Evolutionary conservation across 1,284 basidiomycete genomes (phyloP).

Genomic region (Kwoniella shivajii): DNA sequence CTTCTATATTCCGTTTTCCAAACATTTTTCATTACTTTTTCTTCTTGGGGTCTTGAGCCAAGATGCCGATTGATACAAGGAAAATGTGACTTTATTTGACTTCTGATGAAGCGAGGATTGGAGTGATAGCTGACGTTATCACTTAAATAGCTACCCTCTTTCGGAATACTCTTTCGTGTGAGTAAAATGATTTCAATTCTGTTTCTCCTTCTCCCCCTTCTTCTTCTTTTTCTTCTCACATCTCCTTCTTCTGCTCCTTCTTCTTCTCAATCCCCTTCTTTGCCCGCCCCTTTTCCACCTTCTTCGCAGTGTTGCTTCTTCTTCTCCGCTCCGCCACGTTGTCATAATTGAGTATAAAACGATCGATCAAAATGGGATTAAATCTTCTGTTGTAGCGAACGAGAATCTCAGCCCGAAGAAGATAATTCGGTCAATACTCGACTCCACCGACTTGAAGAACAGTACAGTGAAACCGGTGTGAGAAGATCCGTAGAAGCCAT

Average conservation of each 20-base stretch:
- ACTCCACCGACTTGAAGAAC: slow-evolving; percentile 85
- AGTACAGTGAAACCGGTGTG: slow-evolving; percentile 96
- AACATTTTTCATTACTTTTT: too few relatives aligned
- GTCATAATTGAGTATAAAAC: neutral
- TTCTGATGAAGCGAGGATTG: neutral
- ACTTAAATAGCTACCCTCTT: slow-evolving; percentile 2
- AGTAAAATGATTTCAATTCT: neutral
- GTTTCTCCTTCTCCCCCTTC: neutral
- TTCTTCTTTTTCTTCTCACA: neutral
- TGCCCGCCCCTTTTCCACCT: neutral
- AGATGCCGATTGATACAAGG: neutral
- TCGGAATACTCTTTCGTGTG: slow-evolving; percentile 9
- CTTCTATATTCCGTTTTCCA: too few relatives aligned
- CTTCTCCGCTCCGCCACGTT: neutral
- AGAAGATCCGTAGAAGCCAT: slow-evolving; percentile 94
- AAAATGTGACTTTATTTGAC: neutral
- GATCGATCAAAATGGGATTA: neutral
- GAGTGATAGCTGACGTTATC: neutral
- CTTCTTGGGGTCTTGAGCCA: too few relatives aligned
- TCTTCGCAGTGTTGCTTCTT: neutral
- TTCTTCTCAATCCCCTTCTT: neutral
- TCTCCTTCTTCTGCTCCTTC: neutral
- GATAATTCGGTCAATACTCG: slow-evolving; percentile 90
- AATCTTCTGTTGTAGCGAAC: too few relatives aligned
- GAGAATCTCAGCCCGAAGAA: slow-evolving; percentile 90